A percentile compares a stretch with the other conserved stretches of the same genome.
Conservation (phyloP, 352 stramenopile species). For the Pythium guiyangense region DNA sequence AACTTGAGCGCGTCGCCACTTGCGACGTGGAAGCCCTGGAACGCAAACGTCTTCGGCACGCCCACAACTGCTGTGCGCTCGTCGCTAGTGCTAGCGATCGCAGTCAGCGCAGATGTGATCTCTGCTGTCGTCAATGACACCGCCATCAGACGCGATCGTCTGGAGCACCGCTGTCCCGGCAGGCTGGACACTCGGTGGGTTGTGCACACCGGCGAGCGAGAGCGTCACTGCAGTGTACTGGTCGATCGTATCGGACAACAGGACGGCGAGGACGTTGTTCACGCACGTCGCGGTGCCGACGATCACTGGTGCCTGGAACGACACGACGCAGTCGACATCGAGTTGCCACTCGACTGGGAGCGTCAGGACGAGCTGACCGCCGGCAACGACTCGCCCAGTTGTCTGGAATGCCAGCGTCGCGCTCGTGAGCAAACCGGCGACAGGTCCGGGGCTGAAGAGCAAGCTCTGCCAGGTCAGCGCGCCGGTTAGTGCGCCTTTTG, state of each 20-base stretch:
- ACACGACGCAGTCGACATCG: constrained; percentile 20
- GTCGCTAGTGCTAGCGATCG: constrained; percentile 37
- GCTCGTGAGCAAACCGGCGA: constrained; percentile 41
- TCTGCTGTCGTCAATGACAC: constrained; percentile 36
- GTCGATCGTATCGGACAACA: constrained; percentile 28
- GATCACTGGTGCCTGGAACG: constrained; percentile 33
- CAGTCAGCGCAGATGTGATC: constrained; percentile 32
- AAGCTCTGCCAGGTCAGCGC: constrained; percentile 40
- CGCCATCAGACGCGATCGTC: constrained; percentile 36
- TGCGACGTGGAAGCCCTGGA: constrained; percentile 35
- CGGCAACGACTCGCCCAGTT: constrained; percentile 27
- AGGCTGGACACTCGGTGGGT: constrained; percentile 35
- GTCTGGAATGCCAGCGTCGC: constrained; percentile 35
- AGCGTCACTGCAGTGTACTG: constrained; percentile 34
- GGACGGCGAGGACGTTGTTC: constrained; percentile 32
- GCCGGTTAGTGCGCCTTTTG: constrained; percentile 28
- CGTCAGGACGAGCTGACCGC: constrained; percentile 29
- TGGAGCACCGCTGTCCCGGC: constrained; percentile 16
- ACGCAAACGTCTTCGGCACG: constrained; percentile 40
- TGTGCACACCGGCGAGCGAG: constrained; percentile 32
- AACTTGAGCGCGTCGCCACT: constrained; percentile 57
- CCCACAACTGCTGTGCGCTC: constrained; percentile 44
- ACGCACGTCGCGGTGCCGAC: constrained; percentile 19
- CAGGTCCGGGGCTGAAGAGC: constrained; percentile 37
- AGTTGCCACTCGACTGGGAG: constrained; percentile 47